Evolutionary conservation across 371 early-diverging fungal genomes (phyloP).

Genomic region (Blakeslea trispora): DNA sequence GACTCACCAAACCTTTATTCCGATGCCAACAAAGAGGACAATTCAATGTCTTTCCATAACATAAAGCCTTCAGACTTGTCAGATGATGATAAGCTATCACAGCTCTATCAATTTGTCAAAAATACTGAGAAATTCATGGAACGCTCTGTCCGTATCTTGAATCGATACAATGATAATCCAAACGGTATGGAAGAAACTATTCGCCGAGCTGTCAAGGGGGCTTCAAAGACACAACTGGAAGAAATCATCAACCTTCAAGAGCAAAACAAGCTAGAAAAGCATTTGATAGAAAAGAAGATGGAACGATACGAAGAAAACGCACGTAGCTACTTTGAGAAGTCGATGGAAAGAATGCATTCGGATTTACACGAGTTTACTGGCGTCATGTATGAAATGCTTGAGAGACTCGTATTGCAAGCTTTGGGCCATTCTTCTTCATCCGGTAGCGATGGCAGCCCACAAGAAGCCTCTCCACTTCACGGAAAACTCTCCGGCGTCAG

Average conservation of each 20-base stretch:
- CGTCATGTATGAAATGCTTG: conserved; percentile 52
- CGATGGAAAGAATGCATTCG: conserved; percentile 44
- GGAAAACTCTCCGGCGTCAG: conserved; percentile 27
- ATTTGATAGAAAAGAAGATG: conserved; percentile 37
- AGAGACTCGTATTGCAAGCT: conserved; percentile 40
- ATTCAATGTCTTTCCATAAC: conserved; percentile 1
- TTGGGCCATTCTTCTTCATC: conserved; percentile 25
- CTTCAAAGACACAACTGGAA: conserved; percentile 39
- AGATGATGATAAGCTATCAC: conserved; percentile 27
- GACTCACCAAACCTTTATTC: background rate
- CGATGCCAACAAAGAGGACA: background rate
- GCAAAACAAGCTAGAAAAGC: conserved; percentile 25
- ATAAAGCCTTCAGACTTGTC: background rate
- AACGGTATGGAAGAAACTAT: conserved; percentile 45
- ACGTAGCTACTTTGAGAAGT: conserved; percentile 43
- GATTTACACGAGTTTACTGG: conserved; percentile 50
- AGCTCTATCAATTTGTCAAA: conserved; percentile 32
- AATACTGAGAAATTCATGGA: conserved; percentile 47
- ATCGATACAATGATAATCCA: conserved; percentile 34
- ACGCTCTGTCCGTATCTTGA: conserved; percentile 36
- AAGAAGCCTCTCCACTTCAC: conserved; percentile 22
- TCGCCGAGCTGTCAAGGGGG: conserved; percentile 45
- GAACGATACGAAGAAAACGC: conserved; percentile 52
- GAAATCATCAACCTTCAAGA: conserved; percentile 29
- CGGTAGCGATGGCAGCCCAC: background rate